A percentile compares a stretch with the other conserved stretches of the same genome.
These are phyloP conservation scores for Amphicarpaea edgeworthii DNA, from an alignment of 306 rosid genomes.

Conservation along the genomic window DNA sequence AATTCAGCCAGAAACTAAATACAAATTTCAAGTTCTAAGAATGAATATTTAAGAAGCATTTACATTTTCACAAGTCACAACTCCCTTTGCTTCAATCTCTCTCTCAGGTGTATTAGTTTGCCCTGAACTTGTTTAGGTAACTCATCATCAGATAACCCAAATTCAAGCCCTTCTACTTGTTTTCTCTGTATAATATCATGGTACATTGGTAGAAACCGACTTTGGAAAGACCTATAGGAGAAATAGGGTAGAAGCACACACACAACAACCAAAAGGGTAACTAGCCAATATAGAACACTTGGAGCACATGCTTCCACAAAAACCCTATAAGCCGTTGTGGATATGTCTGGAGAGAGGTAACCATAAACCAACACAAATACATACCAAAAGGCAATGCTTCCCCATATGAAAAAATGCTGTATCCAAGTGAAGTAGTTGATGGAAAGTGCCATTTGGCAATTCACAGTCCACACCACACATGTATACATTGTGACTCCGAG, in stretches of 20 bases:
- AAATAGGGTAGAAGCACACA: slow-evolving; percentile 77
- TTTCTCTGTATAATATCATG: slow-evolving; percentile 79
- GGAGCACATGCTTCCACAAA: slow-evolving; percentile 82
- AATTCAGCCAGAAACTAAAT: slow-evolving; percentile 48
- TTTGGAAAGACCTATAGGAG: slow-evolving; percentile 75
- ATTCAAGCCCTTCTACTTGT: slow-evolving; percentile 48
- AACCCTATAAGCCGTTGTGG: slow-evolving; percentile 84
- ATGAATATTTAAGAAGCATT: slow-evolving; percentile 14
- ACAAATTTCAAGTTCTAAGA: slow-evolving; percentile 24
- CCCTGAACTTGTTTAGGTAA: slow-evolving; percentile 52
- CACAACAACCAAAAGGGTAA: slow-evolving; percentile 68
- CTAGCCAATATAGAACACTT: slow-evolving; percentile 73
- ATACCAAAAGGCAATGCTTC: slow-evolving; percentile 83
- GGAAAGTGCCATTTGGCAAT: slow-evolving; percentile 90
- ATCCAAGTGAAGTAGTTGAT: slow-evolving; percentile 96
- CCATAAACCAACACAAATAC: slow-evolving; percentile 73
- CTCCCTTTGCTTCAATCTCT: slow-evolving; percentile 64
- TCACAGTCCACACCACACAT: slow-evolving; percentile 83
- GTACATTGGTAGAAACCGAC: slow-evolving; percentile 77
- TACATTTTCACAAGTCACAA: slow-evolving; percentile 47
- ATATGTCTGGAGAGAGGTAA: slow-evolving; percentile 59
- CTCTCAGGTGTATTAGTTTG: slow-evolving; percentile 54
- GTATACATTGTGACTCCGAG: slow-evolving; percentile 84
- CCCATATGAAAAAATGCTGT: slow-evolving; percentile 91
- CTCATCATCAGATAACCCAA: slow-evolving; percentile 54